Evolutionary conservation across 1,139 yeast species (phyloP).

Genomic region (Candida sp.): DNA sequence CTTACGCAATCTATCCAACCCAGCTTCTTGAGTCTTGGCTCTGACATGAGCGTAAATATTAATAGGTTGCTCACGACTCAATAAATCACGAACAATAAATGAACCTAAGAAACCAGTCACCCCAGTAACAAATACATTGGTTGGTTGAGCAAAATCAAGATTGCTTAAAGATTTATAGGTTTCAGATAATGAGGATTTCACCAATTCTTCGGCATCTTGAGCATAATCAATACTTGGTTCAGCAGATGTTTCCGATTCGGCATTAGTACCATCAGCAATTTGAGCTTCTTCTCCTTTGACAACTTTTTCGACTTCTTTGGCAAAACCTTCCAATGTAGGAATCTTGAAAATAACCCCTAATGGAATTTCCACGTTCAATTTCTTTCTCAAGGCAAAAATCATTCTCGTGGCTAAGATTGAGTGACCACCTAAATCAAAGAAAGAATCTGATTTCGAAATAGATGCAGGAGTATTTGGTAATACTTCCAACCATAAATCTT

Average conservation of each 20-base stretch:
- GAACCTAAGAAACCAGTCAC: conserved; percentile 97
- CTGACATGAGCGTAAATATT: conserved; percentile 87
- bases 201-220: conserved; percentile 67
- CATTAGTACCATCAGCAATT: conserved; percentile 32
- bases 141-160: conserved; percentile 28
- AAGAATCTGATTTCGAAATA: conserved; percentile 76
- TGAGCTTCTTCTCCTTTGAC: conserved; percentile 44
- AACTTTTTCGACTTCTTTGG: conserved; percentile 63
- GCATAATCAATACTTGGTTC: conserved; percentile 51
- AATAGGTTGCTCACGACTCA: conserved; percentile 46
- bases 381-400: conserved; percentile 89
- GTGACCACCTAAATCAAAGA: conserved; percentile 98
- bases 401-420: conserved; percentile 95
- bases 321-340: conserved; percentile 81
- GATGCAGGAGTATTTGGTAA: conserved; percentile 84
- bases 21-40: conserved; percentile 66
- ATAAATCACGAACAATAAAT: conserved; percentile 73
- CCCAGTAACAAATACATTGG: conserved; percentile 88
- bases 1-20: conserved; percentile 69
- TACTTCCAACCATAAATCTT: conserved; percentile 81
- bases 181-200: conserved; percentile 39
- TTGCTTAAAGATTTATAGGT: conserved; percentile 27
- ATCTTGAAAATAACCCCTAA: conserved; percentile 84
- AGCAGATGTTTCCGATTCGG: conserved; percentile 10
- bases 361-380: conserved; percentile 76